A percentile compares a stretch with the other conserved stretches of the same genome.
Evolutionary conservation across 2,329 filamentous ascomycete genomes (phyloP).

Genomic region (Colletotrichum somersetense): DNA sequence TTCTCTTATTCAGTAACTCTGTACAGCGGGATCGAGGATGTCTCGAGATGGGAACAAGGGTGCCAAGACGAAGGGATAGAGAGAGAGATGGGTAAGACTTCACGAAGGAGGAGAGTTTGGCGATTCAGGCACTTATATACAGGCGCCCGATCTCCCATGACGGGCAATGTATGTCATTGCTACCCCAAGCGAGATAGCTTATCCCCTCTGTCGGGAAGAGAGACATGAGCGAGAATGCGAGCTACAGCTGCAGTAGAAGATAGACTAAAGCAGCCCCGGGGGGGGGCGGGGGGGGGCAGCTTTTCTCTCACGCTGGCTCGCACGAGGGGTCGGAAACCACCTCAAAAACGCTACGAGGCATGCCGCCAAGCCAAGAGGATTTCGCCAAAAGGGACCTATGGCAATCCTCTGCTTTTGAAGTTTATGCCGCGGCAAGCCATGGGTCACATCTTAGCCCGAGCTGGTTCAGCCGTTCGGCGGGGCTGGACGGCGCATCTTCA

Average conservation of each 20-base stretch:
- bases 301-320: background rate
- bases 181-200: conserved; percentile 9
- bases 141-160: background rate
- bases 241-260: conserved; percentile 9
- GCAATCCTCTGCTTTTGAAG: background rate
- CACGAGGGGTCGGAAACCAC: background rate
- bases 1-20: background rate
- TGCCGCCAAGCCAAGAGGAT: background rate
- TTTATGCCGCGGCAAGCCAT: background rate
- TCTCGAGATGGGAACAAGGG: background rate
- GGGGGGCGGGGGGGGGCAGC: background rate
- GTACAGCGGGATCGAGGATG: conserved; percentile 1
- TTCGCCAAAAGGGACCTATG: background rate
- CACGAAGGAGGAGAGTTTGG: background rate
- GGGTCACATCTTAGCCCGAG: background rate
- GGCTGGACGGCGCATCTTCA: background rate
- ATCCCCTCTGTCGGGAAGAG: conserved; percentile 17
- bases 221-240: conserved; percentile 15
- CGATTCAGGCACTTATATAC: conserved; percentile 22
- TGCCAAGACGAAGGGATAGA: background rate
- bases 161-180: background rate
- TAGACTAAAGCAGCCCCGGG: background rate
- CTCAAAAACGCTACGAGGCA: conserved; percentile 21
- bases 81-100: background rate
- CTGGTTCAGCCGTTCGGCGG: background rate